Evolutionary conservation across 2,329 filamentous ascomycete species (phyloP).

Genomic region (Elsinoe batatas): DNA sequence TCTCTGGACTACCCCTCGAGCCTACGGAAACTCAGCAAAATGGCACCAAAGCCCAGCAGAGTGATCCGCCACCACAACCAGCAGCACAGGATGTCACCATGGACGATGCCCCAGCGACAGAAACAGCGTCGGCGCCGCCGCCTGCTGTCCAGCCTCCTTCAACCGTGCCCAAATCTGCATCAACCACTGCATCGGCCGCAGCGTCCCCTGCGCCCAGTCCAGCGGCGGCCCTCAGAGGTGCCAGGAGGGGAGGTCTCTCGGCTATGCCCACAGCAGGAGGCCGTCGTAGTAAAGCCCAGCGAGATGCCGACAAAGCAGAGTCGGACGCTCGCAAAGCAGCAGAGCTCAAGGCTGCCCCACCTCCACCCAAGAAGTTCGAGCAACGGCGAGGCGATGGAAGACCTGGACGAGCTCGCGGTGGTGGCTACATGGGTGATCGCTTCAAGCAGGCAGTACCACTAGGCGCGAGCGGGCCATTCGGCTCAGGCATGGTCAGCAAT

Average conservation of each 20-base stretch:
- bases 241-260: slow-evolving; percentile 16
- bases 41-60: neutral
- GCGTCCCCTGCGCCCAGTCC: slow-evolving; percentile 10
- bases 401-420: slow-evolving; percentile 24
- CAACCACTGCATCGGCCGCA: neutral
- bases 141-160: neutral
- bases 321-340: slow-evolving; percentile 20
- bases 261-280: slow-evolving; percentile 34
- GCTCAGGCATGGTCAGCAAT: slow-evolving; percentile 23
- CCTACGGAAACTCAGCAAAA: neutral
- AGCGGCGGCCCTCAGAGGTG: slow-evolving; percentile 12
- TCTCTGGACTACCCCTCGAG: neutral
- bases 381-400: slow-evolving; percentile 23
- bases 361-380: neutral
- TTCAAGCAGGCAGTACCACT: slow-evolving; percentile 19
- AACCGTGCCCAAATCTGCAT: neutral
- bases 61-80: neutral
- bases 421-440: slow-evolving; percentile 33
- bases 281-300: slow-evolving; percentile 36
- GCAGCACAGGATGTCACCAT: slow-evolving; percentile 5
- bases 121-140: neutral
- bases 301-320: slow-evolving; percentile 30
- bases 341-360: slow-evolving; percentile 18
- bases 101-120: neutral
- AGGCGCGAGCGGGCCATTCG: slow-evolving; percentile 35